Evolutionary conservation across 768 basidiomycete species (phyloP).

Genomic region (Termitomyces sp.): DNA sequence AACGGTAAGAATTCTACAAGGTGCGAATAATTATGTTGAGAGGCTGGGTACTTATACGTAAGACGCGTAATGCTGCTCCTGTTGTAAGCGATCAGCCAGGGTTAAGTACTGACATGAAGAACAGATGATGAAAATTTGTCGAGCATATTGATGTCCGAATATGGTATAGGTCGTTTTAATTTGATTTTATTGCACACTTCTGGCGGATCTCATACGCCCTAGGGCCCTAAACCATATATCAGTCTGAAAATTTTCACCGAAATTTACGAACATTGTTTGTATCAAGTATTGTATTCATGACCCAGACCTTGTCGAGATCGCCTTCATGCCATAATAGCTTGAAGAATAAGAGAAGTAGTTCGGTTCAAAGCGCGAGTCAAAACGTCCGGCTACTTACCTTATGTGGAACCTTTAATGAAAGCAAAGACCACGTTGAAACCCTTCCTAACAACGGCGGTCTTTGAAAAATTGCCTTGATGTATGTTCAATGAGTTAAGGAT

Average conservation of each 20-base stretch:
- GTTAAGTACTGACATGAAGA: not conserved
- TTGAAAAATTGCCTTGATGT: not conserved
- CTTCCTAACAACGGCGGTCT: not conserved
- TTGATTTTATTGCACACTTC: not conserved
- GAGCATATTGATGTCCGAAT: constrained; percentile 5
- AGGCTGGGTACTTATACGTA: not conserved
- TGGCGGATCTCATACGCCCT: not conserved
- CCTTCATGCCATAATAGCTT: not conserved
- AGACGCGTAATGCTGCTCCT: not conserved
- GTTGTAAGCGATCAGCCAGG: not conserved
- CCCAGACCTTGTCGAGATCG: not conserved
- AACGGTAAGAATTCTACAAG: not conserved
- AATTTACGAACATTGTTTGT: no score
- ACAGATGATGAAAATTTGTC: constrained; percentile 4
- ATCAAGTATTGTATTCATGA: not conserved
- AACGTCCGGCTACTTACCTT: not conserved
- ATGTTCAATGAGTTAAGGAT: not conserved
- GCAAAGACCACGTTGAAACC: not conserved
- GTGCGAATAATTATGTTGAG: not conserved
- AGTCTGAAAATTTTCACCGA: not conserved
- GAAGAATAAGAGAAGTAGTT: not conserved
- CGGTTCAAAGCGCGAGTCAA: not conserved
- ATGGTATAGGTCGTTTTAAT: not conserved
- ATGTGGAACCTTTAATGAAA: not conserved
- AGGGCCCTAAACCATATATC: not conserved